Evolutionary conservation across 768 basidiomycete species (phyloP), one percentile per base, ranked within the genome.

Genomic region (Russula olivacea): DNA sequence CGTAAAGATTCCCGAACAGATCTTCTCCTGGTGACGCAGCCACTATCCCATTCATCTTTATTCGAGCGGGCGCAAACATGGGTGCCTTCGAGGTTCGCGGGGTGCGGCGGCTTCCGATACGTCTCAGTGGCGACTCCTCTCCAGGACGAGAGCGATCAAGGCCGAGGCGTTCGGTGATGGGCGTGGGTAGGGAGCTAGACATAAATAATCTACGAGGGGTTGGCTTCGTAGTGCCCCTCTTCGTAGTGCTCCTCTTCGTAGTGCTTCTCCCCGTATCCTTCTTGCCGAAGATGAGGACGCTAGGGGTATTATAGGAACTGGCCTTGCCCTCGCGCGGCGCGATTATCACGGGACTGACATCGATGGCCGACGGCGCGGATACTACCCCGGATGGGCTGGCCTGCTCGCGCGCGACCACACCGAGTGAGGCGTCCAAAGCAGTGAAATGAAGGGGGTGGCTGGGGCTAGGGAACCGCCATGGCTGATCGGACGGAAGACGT

Each of bases 381-480:
- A 80, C 21, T 7, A 40, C 21, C 21, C 40, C 30, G n/a, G 63
- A 66, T 34, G 65, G 84, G 65, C 83, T 87, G 11, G 76, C 73
- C 21, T 77, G 74, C 40, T 81, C 82, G 17, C 78, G 78, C 47
- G 82, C 78, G 32, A 89, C 76, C 80, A 87, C 82, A 59, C 82
- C 80, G 49, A 91, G 75, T 34, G 85, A 85, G 19, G 88, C 70
- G 61, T 89, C 86, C 40, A 83, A 81, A 17, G 82, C 79, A 43
- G 74, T 79, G 19, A 83, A 85, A 72, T 89, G 86, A 47, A 90
- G 74, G 1, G 88, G 88, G 69, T 91, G 88, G 61, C 86, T 88
- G 12, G 88, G 88, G 68, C 88, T 91, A 9, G 87, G 83, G 70
- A 85, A 89, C 41, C 87, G 83, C 89, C 89, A 91, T 3, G 89